These are phyloP conservation scores for Cryptosporidium viatorum DNA, from an alignment of 169 alveolate species.

Conservation along the genomic window DNA sequence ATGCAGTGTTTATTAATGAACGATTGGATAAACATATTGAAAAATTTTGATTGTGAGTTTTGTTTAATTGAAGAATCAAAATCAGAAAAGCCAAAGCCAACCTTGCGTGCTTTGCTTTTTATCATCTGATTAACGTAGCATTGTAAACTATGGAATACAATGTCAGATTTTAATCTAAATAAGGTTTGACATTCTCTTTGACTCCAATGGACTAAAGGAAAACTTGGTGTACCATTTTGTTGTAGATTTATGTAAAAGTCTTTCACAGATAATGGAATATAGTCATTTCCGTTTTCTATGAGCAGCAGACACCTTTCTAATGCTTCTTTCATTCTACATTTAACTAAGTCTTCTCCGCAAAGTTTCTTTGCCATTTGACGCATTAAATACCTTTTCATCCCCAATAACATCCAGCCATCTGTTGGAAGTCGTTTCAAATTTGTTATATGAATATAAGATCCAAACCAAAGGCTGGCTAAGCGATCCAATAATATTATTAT, in stretches of 20 bases:
- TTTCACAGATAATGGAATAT: conserved; percentile 55
- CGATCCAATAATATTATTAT: conserved; percentile 31
- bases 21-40: conserved; percentile 35
- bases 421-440: conserved; percentile 48
- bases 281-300: conserved; percentile 60
- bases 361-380: conserved; percentile 43
- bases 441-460: conserved; percentile 48
- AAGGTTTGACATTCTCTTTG: conserved; percentile 52
- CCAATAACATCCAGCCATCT: conserved; percentile 58
- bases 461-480: conserved; percentile 73
- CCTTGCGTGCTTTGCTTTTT: conserved; percentile 25
- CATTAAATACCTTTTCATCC: conserved; percentile 48
- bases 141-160: conserved; percentile 60
- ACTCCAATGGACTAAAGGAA: conserved; percentile 41
- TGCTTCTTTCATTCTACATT: conserved; percentile 52
- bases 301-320: conserved; percentile 48
- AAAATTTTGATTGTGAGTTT: conserved; percentile 38
- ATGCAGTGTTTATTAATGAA: conserved; percentile 33
- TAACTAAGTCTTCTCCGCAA: conserved; percentile 58
- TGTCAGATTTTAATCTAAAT: conserved; percentile 49
- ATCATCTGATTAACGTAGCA: conserved; percentile 46
- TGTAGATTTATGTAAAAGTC: conserved; percentile 33
- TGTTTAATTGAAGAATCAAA: conserved; percentile 19
- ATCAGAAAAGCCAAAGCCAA: conserved; percentile 64
- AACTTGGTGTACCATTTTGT: conserved; percentile 41